A percentile compares a stretch with the other conserved stretches of the same genome.
These are phyloP conservation scores for Rhytidiadelphus loreus DNA, from an alignment of 225 moss, liverwort and hornwort genomes.

Conservation along the genomic window DNA sequence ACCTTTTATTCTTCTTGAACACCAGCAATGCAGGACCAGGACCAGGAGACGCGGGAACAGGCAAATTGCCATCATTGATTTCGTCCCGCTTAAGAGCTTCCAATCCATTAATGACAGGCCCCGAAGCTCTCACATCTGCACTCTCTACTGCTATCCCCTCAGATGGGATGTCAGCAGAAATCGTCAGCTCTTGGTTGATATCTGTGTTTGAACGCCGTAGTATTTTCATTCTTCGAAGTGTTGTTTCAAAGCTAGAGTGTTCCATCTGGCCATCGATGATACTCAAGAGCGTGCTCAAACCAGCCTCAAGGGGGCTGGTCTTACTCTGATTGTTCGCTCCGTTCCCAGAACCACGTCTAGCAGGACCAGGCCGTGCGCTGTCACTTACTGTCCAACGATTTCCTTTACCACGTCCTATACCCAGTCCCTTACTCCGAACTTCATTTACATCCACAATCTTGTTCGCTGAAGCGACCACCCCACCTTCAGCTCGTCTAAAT, in stretches of 20 bases:
- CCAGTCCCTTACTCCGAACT: background rate
- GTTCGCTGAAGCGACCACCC: background rate
- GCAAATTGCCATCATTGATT: background rate
- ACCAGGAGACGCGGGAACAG: background rate
- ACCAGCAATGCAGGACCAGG: constrained; percentile 19
- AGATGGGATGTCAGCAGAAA: background rate
- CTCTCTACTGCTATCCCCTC: background rate
- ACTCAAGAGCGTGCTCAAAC: constrained; percentile 7
- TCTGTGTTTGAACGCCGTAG: background rate
- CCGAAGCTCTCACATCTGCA: background rate
- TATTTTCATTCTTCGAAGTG: constrained; percentile 27
- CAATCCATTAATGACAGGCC: background rate
- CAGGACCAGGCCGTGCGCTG: background rate
- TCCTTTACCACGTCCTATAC: constrained; percentile 4
- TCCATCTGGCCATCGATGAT: constrained; percentile 4
- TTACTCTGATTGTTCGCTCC: background rate
- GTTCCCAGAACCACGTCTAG: background rate
- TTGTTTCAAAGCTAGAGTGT: constrained; percentile 29
- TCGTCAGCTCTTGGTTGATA: background rate
- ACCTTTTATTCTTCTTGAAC: constrained; percentile 25
- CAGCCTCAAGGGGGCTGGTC: background rate
- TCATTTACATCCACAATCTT: background rate
- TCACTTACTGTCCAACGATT: background rate
- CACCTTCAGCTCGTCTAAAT: background rate
- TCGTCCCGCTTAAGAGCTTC: background rate